Percentiles rank a stretch among this genome's conserved stretches.
Conservation (phyloP, 805 yeast genomes). For the Yarrowia sp. region DNA sequence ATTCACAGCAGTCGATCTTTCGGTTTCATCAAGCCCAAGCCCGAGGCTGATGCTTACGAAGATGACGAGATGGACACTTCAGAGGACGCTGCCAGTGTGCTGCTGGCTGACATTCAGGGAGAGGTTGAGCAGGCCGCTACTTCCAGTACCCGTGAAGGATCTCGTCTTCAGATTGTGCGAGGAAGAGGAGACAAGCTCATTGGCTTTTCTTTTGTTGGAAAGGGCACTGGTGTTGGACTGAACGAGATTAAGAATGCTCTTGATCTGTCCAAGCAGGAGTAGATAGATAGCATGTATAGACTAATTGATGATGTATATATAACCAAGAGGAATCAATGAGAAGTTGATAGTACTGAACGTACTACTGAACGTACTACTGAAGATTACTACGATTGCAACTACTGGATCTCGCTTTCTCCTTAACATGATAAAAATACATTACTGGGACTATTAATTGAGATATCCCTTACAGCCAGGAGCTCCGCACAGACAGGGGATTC, state of each 20-base stretch:
- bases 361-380: no score
- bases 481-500: conserved; percentile 93
- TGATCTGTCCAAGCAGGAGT: conserved; percentile 30
- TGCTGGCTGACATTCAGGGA: conserved; percentile 37
- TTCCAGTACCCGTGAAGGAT: conserved; percentile 28
- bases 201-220: conserved; percentile 31
- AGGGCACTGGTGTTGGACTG: conserved; percentile 27
- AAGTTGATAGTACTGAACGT: no score
- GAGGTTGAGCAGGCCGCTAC: conserved; percentile 38
- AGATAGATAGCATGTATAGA: conserved; percentile 21
- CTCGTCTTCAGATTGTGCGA: conserved; percentile 31
- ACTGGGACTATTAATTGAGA: conserved; percentile 61
- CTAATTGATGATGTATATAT: conserved; percentile 1
- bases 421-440: conserved; percentile 27
- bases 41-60: conserved; percentile 22
- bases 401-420: background rate
- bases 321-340: no score
- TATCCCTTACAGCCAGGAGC: conserved; percentile 94
- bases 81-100: conserved; percentile 1
- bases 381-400: no score
- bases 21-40: conserved; percentile 33
- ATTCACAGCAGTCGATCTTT: conserved; percentile 31
- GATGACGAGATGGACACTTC: conserved; percentile 33
- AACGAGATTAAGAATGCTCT: conserved; percentile 26
- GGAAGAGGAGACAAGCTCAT: conserved; percentile 24